Base-by-base conservation (phyloP, 1,284 basidiomycete species). In the Rhodotorula sp. region DNA sequence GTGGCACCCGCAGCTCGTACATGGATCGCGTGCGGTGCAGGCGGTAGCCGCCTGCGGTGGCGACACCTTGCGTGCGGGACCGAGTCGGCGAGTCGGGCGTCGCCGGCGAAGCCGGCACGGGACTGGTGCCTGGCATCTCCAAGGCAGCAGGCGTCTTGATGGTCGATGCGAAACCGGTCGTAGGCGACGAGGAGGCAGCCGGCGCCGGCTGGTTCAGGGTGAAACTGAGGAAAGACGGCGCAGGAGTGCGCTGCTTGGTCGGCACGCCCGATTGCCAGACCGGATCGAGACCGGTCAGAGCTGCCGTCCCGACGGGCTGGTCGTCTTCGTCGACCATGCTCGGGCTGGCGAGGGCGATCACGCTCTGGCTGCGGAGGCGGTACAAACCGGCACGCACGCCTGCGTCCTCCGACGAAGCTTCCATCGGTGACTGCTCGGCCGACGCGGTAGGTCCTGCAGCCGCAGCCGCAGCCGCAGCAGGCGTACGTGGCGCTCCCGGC, bases 11-110 rank as follows among this genome's bases (percentile, higher is more conserved):
- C 29, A 82, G 73, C 69, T 84, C 84, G 68, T 82, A 83, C 69
- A 83, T 82, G 1, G 84, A 84, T 49, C 82, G 75, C 10, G 83
- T 76, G 10, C 84, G 77, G 66, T 82, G 82, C 26, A 82, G 64
- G 12, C 67, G 52, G 52, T 52, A 39, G 31, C 65, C 47, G 26
- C 58, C 34, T 5, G 8, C 57, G 26, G 47, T 56, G 49, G 20
- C 58, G 23, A n/a, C 26, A 18, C n/a, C 26, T 29, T 26, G 54
- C 12, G 5, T 26, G 26, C 58, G 58, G 69, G 43, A 34, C 60
- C 39, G 54, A 18, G 62, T 66, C 12, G 61, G 60, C 23, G 64
- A 59, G n/a, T 64, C n/a, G 15, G 70, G 62, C 26, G 70, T 29
- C 12, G 26, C 21, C 8, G 62, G 67, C 29, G 59, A 20, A 6